A percentile compares a stretch with the other conserved stretches of the same genome.
These are phyloP conservation scores for Saussurea involucrata DNA, from an alignment of 129 eudicot species.

Conservation along the genomic window DNA sequence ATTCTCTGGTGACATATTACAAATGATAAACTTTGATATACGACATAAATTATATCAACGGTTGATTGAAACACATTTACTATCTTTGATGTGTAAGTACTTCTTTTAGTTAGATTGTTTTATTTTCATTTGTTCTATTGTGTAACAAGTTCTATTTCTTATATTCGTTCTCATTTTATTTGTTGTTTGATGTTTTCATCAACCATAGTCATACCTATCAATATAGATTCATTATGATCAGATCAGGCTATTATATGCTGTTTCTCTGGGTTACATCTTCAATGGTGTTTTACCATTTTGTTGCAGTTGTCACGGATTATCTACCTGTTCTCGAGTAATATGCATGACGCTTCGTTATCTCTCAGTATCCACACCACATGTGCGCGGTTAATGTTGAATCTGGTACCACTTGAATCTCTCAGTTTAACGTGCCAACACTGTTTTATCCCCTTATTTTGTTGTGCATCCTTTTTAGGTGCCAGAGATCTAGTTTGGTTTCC, in stretches of 20 bases:
- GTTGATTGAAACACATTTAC: background rate
- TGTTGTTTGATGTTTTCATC: conserved; percentile 4
- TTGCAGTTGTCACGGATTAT: conserved; percentile 92
- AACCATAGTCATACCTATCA: background rate
- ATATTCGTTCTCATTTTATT: background rate
- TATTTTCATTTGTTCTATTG: background rate
- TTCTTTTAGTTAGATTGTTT: background rate
- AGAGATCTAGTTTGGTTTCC: conserved; percentile 1
- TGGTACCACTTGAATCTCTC: conserved; percentile 45
- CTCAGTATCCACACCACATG: conserved; percentile 98
- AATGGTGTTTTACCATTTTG: conserved; percentile 6
- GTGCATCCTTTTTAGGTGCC: background rate
- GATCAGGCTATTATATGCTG: background rate
- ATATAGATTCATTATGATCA: conserved; percentile 1
- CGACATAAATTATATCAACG: background rate
- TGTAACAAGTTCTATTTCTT: conserved; percentile 5
- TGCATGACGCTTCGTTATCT: conserved; percentile 97
- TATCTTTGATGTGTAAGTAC: background rate
- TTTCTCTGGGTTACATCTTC: conserved; percentile 5
- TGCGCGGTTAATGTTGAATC: conserved; percentile 95
- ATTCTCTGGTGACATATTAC: background rate
- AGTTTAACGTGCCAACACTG: background rate
- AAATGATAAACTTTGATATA: background rate
- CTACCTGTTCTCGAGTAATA: conserved; percentile 96
- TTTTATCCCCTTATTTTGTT: background rate